Conservation (phyloP, 1,284 basidiomycete genomes). For the Cystobasidium pallidum region DNA sequence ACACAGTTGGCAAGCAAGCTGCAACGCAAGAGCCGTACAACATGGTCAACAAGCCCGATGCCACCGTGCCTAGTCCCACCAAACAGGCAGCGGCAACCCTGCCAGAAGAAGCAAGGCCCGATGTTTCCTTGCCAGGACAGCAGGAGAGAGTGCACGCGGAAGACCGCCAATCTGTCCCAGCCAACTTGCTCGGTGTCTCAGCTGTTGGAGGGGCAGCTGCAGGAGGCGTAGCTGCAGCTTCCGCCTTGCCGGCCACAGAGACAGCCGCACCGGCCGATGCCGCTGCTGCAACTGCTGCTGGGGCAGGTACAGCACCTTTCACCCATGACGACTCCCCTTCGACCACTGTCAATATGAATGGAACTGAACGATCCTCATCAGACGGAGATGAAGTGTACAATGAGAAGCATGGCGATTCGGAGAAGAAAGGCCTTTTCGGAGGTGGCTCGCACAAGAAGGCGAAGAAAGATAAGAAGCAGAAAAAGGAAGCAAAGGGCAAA, state of each 20-base stretch:
- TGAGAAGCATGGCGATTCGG: constrained; percentile 12
- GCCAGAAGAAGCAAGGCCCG: constrained; percentile 19
- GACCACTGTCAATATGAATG: constrained; percentile 31
- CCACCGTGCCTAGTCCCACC: constrained; percentile 3
- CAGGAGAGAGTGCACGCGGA: not conserved
- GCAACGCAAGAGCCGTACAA: constrained; percentile 9
- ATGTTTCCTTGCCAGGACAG: not conserved
- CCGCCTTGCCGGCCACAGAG: not conserved
- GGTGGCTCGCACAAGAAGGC: constrained; percentile 5
- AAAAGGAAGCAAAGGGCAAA: not conserved
- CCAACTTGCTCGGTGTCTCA: not conserved
- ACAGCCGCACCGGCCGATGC: constrained; percentile 6
- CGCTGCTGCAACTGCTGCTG: constrained; percentile 11
- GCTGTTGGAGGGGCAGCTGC: not conserved
- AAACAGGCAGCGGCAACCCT: constrained; percentile 21
- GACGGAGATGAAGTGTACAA: not conserved
- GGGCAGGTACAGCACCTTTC: not conserved
- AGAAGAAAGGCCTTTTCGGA: constrained; percentile 37
- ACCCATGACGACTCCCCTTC: constrained; percentile 1
- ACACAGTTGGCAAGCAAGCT: constrained; percentile 8
- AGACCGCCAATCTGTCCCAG: not conserved
- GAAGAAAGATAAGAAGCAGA: constrained; percentile 22
- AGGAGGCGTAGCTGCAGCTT: not conserved
- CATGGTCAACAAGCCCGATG: constrained; percentile 11
- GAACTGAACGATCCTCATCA: not conserved